Evolutionary conservation across 192 early-diverging fungal genomes (phyloP), one percentile per base, ranked within the genome.

Genomic region (Coemansia sp.): DNA sequence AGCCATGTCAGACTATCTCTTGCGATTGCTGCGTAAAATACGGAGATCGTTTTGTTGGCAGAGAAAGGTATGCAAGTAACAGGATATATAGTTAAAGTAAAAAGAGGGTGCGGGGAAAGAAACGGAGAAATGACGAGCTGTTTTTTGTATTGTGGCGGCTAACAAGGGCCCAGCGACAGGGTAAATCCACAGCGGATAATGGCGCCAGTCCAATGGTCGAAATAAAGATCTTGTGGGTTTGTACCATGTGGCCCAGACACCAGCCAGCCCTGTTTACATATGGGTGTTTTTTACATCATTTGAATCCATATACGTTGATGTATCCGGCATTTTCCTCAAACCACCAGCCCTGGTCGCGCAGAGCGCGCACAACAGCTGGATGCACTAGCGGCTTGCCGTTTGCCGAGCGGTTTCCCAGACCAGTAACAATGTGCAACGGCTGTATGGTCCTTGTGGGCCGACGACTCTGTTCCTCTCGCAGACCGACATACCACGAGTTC

Each of bases 351-450:
- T 82, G 74, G 25, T 77, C 70, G 14, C 60, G 72, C 39, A 91
- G 64, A 1, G 78, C 62, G 29, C 64, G 71, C 20, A 77, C 36
- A 7, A 88, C 67, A 0, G 80, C 68, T 0, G 85, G 84, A 32
- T 85, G 83, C 11, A 91, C 67, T 18, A 78, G 81, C 1, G 89
- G 72, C 16, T 75, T 67, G 24, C 82, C 79, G 27, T 83, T 75
- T 32, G 76, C 65, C 10, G 89, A 91, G 62, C 89, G 89, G 7
- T 76, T 84, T 2, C 89, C 89, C 2, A 83, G 52, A 19, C 89
- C 89, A 7, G 88, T 89, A 20, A 91, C 73, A 25, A 89, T 87
- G 42, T 82, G 82, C 60, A 91, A 55, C 2, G 88, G 85, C 2
- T 28, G 7, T 13, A 19, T 39, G 35, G 34, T 29, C 2, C 18